Evolutionary conservation across 305 asterid species (phyloP).

Genomic region (Euphrasia arctica): DNA sequence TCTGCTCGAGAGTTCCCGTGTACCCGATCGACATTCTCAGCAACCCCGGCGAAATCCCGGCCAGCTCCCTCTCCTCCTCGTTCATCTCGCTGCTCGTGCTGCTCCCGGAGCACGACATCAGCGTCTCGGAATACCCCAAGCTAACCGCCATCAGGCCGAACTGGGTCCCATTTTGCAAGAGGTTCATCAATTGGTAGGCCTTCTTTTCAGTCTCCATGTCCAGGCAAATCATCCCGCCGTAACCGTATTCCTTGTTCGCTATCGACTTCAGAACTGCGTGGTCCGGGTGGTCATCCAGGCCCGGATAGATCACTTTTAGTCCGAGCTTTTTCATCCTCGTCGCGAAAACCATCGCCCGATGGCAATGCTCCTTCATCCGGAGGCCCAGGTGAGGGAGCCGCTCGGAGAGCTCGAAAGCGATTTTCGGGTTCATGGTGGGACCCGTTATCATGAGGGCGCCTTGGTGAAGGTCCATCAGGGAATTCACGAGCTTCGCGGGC

Average conservation of each 20-base stretch:
- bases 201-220: background rate
- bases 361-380: background rate
- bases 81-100: background rate
- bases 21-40: background rate
- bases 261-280: background rate
- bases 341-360: background rate
- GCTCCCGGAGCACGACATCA: background rate
- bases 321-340: slow-evolving; percentile 4
- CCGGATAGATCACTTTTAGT: background rate
- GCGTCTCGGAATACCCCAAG: background rate
- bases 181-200: background rate
- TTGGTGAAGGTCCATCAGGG: background rate
- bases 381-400: background rate
- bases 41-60: background rate
- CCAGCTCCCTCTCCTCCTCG: background rate
- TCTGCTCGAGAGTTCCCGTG: background rate
- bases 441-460: background rate
- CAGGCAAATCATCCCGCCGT: background rate
- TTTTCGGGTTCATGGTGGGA: background rate
- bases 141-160: background rate
- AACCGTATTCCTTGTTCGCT: background rate
- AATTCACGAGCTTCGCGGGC: background rate
- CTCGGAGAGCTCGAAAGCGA: background rate
- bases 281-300: background rate
- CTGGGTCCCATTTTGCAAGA: background rate